A percentile compares a stretch with the other conserved stretches of the same genome.
Conservation (phyloP, 768 basidiomycete species). For the Hemileccinum rubropunctum region DNA sequence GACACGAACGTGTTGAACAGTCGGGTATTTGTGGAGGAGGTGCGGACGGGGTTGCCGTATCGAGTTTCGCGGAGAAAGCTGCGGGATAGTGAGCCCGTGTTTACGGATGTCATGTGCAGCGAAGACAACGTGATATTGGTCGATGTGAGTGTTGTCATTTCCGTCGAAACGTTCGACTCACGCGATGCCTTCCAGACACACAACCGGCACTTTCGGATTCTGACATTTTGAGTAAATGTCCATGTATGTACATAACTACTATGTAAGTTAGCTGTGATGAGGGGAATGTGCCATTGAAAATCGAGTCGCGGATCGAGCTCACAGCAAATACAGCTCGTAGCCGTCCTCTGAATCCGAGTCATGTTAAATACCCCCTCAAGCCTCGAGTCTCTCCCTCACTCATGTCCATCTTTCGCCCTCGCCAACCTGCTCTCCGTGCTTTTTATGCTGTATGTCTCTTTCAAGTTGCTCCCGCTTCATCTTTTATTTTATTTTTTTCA, state of each 20-base stretch:
- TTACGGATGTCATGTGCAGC: conserved; percentile 46
- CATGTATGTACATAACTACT: too few species aligned
- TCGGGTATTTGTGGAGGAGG: conserved; percentile 39
- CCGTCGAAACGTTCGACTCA: background rate
- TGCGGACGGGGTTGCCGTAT: conserved; percentile 48
- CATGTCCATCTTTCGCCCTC: conserved; percentile 23
- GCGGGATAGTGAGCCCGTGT: conserved; percentile 9
- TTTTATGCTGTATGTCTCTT: conserved; percentile 51
- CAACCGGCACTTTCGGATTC: conserved; percentile 25
- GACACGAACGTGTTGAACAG: conserved; percentile 26
- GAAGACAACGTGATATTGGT: conserved; percentile 57
- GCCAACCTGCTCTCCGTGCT: background rate
- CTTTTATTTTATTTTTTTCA: too few species aligned
- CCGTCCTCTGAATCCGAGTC: background rate
- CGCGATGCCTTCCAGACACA: conserved; percentile 14
- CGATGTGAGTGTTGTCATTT: conserved; percentile 32
- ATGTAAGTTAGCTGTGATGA: background rate
- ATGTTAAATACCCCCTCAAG: conserved; percentile 24
- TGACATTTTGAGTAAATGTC: conserved; percentile 23
- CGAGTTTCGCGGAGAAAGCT: conserved; percentile 30
- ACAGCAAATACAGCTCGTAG: conserved; percentile 28
- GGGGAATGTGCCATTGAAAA: conserved; percentile 19
- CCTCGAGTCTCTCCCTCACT: background rate
- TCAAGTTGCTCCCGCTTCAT: background rate
- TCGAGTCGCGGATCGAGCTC: conserved; percentile 27